These are phyloP conservation scores for Penicillium chermesinum DNA, from an alignment of 495 filamentous ascomycete species.

Conservation along the genomic window DNA sequence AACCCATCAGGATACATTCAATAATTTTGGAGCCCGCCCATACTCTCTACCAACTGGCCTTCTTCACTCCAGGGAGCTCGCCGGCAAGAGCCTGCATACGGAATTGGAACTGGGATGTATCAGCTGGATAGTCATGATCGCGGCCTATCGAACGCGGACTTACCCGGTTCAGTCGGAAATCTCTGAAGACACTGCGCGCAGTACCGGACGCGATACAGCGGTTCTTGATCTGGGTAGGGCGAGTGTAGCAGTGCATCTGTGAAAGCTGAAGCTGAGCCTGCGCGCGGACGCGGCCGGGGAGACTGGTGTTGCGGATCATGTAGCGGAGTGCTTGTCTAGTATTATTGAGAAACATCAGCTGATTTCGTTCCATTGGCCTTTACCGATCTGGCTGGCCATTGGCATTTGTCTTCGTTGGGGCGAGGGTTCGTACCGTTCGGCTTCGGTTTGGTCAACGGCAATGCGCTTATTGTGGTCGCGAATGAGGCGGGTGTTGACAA, in stretches of 20 bases:
- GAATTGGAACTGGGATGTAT: constrained; percentile 71
- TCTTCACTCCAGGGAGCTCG: constrained; percentile 85
- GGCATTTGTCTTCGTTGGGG: background rate
- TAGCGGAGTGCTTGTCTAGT: constrained; percentile 92
- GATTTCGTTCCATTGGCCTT: background rate
- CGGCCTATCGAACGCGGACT: constrained; percentile 35
- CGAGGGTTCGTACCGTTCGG: constrained; percentile 60
- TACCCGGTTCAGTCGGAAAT: constrained; percentile 89
- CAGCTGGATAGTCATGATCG: background rate
- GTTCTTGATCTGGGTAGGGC: constrained; percentile 88
- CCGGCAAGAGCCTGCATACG: constrained; percentile 83
- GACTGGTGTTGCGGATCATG: constrained; percentile 84
- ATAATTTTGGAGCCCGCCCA: background rate
- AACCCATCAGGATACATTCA: constrained; percentile 14
- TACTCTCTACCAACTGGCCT: constrained; percentile 76
- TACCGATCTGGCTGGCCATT: too few relatives aligned
- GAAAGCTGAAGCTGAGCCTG: constrained; percentile 88
- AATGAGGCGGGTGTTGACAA: constrained; percentile 74
- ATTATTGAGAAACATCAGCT: constrained; percentile 1
- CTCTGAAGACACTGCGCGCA: constrained; percentile 75
- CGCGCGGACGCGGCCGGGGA: constrained; percentile 73
- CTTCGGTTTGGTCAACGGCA: constrained; percentile 78
- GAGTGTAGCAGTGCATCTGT: constrained; percentile 92
- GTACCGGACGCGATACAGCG: constrained; percentile 86
- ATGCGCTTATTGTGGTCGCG: constrained; percentile 95